These are phyloP conservation scores for Termitomyces sp. DNA, from an alignment of 768 basidiomycete species.

Conservation along the genomic window DNA sequence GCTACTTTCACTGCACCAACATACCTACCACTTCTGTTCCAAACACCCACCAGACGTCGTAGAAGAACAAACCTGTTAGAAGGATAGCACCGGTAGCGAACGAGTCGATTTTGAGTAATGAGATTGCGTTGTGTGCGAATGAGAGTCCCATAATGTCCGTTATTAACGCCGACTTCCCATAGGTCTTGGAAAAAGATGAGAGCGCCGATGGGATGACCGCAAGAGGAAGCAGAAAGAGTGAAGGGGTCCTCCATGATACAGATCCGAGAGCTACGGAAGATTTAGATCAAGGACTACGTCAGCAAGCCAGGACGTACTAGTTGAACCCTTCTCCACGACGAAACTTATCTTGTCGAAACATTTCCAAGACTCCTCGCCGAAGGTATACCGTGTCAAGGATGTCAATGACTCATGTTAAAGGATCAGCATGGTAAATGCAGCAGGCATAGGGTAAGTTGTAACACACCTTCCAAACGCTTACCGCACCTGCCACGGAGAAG, in stretches of 20 bases:
- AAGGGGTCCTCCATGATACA: slow-evolving; percentile 53
- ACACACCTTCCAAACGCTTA: slow-evolving; percentile 62
- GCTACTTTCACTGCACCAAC: slow-evolving; percentile 18
- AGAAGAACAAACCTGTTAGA: slow-evolving; percentile 80
- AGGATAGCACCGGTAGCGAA: slow-evolving; percentile 84
- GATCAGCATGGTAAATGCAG: neutral
- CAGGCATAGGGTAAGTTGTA: slow-evolving; percentile 8
- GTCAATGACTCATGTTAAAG: slow-evolving; percentile 37
- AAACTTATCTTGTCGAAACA: slow-evolving; percentile 42
- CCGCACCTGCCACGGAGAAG: slow-evolving; percentile 59
- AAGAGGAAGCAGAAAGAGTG: slow-evolving; percentile 49
- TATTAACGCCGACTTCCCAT: slow-evolving; percentile 60
- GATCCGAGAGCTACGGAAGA: slow-evolving; percentile 24
- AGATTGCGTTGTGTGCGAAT: slow-evolving; percentile 75
- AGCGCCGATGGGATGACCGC: slow-evolving; percentile 59
- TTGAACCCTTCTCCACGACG: slow-evolving; percentile 37
- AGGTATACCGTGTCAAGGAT: slow-evolving; percentile 39
- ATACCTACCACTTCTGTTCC: slow-evolving; percentile 74
- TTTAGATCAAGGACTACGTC: slow-evolving; percentile 7
- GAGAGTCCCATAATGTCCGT: slow-evolving; percentile 74
- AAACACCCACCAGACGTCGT: slow-evolving; percentile 96
- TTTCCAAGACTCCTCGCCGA: slow-evolving; percentile 54
- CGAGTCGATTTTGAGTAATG: slow-evolving; percentile 79
- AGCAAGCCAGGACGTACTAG: slow-evolving; percentile 28
- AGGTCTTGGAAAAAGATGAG: slow-evolving; percentile 42